Base-by-base conservation (phyloP, 495 filamentous ascomycete species). In the Aspergillus wentii region DNA sequence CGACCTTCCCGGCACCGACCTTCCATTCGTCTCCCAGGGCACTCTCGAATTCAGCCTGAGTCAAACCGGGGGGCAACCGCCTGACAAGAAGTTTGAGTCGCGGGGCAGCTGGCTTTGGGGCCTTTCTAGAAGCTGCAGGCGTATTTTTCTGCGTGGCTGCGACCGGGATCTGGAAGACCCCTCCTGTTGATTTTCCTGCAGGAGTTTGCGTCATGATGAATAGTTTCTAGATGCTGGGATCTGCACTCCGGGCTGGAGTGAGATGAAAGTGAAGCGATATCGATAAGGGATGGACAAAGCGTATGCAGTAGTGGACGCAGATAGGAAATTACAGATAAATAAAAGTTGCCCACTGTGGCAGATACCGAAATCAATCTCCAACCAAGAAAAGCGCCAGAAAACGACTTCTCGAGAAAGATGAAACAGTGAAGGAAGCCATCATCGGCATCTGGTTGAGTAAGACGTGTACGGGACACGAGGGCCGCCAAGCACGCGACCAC, bases 21-120 rank as follows among this genome's bases (percentile, higher is more conserved):
- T 77, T 87, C 86, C 90, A 96, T 41, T 88, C 85, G 2, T 85
- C 77, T n/a, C 88, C 88, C 30, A 96, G 53, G 8, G 75, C 67
- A 17, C 59, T 59, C 47, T 82, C 72, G 34, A 95, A 89, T 47
- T 98, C 92, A 0, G 68, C 60, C 48, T 87, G 80, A 3, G 84
- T 95, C 44, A 97, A 67, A 1, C 84, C 84, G 5, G 92, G 94
- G 3, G 92, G 86, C 8, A 98, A 74, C 36, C 90, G 75, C 41
- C 92, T 78, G 13, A 95, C 63, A n/a, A 92, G 64, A 7, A 95
- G 71, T 67, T 95, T 98, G 46, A 94, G 73, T 28, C 85, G 82
- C 20, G 78, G 74, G 17, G 68, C 59, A 8, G 77, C 57, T 4
- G 75, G 62, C 49, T 82, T 89, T n/a, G 66, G 61, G 38, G 71